These are phyloP conservation scores for Naganishia sp. DNA, from an alignment of 1,284 basidiomycete species.

Conservation along the genomic window DNA sequence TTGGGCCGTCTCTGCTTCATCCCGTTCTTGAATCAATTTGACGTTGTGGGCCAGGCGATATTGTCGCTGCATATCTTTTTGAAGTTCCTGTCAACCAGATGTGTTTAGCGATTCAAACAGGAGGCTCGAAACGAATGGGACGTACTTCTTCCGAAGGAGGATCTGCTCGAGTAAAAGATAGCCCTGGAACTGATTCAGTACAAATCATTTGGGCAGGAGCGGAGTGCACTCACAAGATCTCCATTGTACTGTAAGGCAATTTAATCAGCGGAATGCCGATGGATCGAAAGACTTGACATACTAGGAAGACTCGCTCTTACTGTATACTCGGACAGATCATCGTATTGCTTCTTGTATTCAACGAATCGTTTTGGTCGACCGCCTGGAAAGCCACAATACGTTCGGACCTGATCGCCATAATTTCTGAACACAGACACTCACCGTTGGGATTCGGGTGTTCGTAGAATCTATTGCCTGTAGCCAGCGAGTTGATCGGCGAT, in stretches of 20 bases:
- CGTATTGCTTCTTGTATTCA: constrained; percentile 28
- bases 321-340: constrained; percentile 29
- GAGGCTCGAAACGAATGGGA: too few species aligned
- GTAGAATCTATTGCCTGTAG: constrained; percentile 28
- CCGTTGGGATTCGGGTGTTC: constrained; percentile 29
- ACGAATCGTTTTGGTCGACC: constrained; percentile 28
- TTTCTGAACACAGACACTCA: neutral
- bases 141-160: constrained; percentile 23
- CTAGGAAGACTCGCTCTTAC: constrained; percentile 21
- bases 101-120: too few species aligned
- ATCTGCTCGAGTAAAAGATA: constrained; percentile 23
- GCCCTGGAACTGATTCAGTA: constrained; percentile 5
- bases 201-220: neutral
- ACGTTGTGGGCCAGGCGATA: constrained; percentile 25
- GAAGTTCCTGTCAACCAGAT: constrained; percentile 7
- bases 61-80: constrained; percentile 25
- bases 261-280: neutral
- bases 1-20: constrained; percentile 21
- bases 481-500: neutral
- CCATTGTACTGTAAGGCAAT: constrained; percentile 26
- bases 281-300: constrained; percentile 1
- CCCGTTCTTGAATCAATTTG: constrained; percentile 26
- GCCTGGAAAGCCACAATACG: neutral
- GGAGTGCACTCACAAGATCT: constrained; percentile 21
- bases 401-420: too few species aligned